Percentiles rank a stretch among this genome's conserved stretches.
These are phyloP conservation scores for Peronosclerospora sorghi DNA, from an alignment of 352 stramenopile genomes.

Conservation along the genomic window DNA sequence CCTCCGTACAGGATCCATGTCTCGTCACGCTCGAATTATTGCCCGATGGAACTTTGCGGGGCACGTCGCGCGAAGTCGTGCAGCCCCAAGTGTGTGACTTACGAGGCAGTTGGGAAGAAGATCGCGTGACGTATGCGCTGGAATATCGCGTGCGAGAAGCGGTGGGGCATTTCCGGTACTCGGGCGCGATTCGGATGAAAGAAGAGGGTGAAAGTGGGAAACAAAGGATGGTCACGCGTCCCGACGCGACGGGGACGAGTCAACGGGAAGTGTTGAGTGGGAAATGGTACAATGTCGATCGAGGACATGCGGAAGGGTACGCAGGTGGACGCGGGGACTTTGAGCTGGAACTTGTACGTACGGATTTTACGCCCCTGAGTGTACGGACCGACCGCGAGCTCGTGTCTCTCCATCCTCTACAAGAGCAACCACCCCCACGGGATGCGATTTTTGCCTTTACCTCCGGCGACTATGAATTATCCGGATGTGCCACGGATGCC, in stretches of 20 bases:
- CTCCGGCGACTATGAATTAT: constrained; percentile 39
- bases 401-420: no score
- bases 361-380: constrained; percentile 17
- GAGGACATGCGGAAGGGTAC: constrained; percentile 31
- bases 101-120: constrained; percentile 37
- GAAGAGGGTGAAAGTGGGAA: constrained; percentile 4
- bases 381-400: no score
- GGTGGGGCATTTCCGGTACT: constrained; percentile 52
- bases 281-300: constrained; percentile 55
- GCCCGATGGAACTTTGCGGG: constrained; percentile 34
- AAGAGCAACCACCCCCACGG: no score
- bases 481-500: constrained; percentile 45
- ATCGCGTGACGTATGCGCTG: constrained; percentile 45
- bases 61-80: constrained; percentile 45
- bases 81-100: constrained; percentile 49
- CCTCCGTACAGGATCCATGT: constrained; percentile 37
- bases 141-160: constrained; percentile 58
- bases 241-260: neutral
- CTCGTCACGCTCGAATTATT: constrained; percentile 52
- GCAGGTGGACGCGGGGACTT: constrained; percentile 47
- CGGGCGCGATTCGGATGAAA: constrained; percentile 27
- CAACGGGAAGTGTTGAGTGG: constrained; percentile 27
- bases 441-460: constrained; percentile 33
- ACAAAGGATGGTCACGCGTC: no score
- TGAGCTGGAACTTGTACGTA: constrained; percentile 34